Evolutionary conservation across 805 yeast species (phyloP), one percentile per base, ranked within the genome.

Genomic region (Candida suzukii): DNA sequence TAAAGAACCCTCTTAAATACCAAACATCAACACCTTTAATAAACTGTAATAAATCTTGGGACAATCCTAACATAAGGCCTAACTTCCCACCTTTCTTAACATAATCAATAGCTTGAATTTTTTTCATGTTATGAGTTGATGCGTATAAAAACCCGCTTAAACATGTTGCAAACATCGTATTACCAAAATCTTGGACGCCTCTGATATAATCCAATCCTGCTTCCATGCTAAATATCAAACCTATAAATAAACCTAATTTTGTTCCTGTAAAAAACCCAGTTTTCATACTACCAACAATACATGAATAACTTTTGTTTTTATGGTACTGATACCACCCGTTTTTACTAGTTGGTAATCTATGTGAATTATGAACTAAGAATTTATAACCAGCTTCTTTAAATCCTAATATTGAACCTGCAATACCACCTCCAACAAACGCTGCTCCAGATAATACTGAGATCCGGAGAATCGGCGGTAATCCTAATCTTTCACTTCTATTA

Each of bases 271-370:
- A 57, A n/a, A 71, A 49, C 0, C 82, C 88, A 8, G 49, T 41
- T 17, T 63, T 64, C 46, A 76, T 61, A 1, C 85, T 86, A 22
- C 67, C 66, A 43, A 73, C 67, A 28, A 83, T 59, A 61, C 86
- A 76, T 25, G 82, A 83, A 58, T 84, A 83, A 60, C 84, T 83
- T 64, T 85, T 87, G 46, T 87, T 71, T 61, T 83, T 86, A 61
- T 87, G 93, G 60, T 87, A 87, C 56, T 81, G 83, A 54, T 83
- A 87, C 96, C 95, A 87, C 0, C 91, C 93, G 18, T 87, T 88
- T 41, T 77, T 81, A 0, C 82, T 77, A 19, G 60, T 69, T 8
- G 96, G 96, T 43, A 88, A 63, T 40, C 96, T 58, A 55, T 87
- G 95, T 13, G 93, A 83, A 53, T 87, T 87, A 49, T 84, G 86